Base-by-base conservation (phyloP, 2,329 filamentous ascomycete species). In the Penicillium italicum region DNA sequence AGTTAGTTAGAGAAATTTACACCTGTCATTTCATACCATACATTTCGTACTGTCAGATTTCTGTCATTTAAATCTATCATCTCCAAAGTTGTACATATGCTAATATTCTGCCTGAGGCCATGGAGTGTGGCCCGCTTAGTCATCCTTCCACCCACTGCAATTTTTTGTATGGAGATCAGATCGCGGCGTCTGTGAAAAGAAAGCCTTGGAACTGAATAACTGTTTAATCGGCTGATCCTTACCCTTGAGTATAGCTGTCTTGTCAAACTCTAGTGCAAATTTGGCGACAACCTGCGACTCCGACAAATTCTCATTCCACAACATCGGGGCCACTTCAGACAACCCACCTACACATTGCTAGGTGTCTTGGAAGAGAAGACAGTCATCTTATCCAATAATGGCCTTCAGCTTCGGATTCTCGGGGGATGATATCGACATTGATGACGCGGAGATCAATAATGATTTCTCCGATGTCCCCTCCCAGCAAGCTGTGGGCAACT, bases 401-500 rank as follows among this genome's bases (percentile, higher is more conserved):
- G 60, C 69, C 6, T 73, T 85, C 67, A 80, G 79, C 55, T 85
- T 85, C 59, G 80, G 80, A 18, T 85, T 85, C 63, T 77, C 79
- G 0, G 81, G 80, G 20, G 82, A 85, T 56, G 82, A 85, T 62
- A 83, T 83, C 69, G 81, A 82, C 49, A 71, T 75, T 26, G 78
- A 80, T 52, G 70, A 72, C 26, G 65, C 61, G 55, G 69, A 70
- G 26, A 43, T 63, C 38, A 66, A 60, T 49, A 64, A 61, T 34
- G 58, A 55, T n/a, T 42, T 60, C 30, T 57, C 60, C 30, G 53
- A 61, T 51, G 52, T 55, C 1, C 38, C 51, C 9, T 43, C 57
- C 37, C 43, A 36, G 11, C 53, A 57, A n/a, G 33, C 46, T 4
- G 43, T 43, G 16, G 44, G 48, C 26, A 59, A 59, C 46, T 55